Evolutionary conservation across 192 early-diverging fungal species (phyloP).

Genomic region (Backusella tarrabulga): DNA sequence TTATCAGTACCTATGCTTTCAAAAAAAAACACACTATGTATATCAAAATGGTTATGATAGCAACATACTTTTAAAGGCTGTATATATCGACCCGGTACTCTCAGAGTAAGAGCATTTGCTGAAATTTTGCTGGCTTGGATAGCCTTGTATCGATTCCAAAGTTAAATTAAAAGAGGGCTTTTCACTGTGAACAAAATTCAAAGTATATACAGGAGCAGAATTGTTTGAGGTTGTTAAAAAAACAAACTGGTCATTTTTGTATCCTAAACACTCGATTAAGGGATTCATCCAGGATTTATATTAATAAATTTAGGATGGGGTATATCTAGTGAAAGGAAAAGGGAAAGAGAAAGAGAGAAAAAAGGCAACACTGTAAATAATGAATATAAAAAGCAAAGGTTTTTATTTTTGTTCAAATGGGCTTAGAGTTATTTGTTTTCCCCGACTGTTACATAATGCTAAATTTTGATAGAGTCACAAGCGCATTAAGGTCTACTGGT

Average conservation of each 20-base stretch:
- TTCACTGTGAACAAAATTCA: not conserved
- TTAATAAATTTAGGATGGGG: not conserved
- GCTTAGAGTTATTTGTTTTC: not conserved
- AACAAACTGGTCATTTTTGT: not conserved
- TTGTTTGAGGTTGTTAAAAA: not conserved
- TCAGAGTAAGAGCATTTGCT: not conserved
- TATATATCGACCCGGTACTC: not conserved
- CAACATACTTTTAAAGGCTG: not conserved
- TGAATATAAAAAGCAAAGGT: not conserved
- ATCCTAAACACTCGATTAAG: not conserved
- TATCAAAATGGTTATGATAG: not conserved
- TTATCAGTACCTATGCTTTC: not conserved
- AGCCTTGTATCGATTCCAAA: not conserved
- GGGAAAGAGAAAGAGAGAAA: not conserved
- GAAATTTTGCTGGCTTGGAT: not conserved
- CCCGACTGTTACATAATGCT: not conserved
- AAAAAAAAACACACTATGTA: not conserved
- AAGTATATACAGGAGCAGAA: not conserved
- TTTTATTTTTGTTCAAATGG: not conserved
- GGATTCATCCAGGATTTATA: not conserved
- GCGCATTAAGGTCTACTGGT: not conserved
- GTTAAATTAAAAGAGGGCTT: not conserved
- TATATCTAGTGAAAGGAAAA: not conserved
- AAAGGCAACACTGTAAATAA: not conserved
- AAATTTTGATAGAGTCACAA: not conserved